A percentile compares a stretch with the other conserved stretches of the same genome.
phyloP scores from a whole-genome alignment of 2,329 filamentous ascomycete genomes.

The Epichloe glyceriae region DNA sequence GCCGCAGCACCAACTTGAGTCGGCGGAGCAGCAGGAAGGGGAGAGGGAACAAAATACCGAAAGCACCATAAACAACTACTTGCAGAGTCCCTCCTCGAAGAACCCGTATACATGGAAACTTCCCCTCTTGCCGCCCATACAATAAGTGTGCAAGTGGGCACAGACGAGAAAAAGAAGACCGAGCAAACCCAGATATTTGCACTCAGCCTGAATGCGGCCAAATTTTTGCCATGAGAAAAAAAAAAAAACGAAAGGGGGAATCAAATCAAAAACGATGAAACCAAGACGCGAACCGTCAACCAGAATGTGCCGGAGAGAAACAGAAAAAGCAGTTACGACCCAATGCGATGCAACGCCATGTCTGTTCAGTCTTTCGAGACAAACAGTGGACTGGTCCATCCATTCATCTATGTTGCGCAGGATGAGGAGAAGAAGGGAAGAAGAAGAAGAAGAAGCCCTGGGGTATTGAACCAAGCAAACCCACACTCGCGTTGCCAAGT shows the following conservation, averaged over 20 bases:
- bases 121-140: neutral
- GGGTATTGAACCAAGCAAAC: neutral
- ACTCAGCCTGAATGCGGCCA: neutral
- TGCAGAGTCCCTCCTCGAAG: neutral
- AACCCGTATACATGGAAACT: neutral
- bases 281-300: neutral
- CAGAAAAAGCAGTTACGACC: slow-evolving; percentile 1
- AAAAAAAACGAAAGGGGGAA: slow-evolving; percentile 5
- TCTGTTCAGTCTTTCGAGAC: neutral
- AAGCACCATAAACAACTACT: neutral
- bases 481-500: too few relatives aligned
- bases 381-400: slow-evolving; percentile 1
- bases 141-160: neutral
- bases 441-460: neutral
- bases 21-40: neutral
- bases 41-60: neutral
- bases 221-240: neutral
- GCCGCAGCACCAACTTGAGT: neutral
- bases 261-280: slow-evolving; percentile 2
- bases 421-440: neutral
- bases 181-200: neutral
- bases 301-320: neutral
- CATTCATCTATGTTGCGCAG: neutral
- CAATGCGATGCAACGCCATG: slow-evolving; percentile 2
- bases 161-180: neutral